Conservation (phyloP, 257 asterid genomes). For the Avicennia marina region DNA sequence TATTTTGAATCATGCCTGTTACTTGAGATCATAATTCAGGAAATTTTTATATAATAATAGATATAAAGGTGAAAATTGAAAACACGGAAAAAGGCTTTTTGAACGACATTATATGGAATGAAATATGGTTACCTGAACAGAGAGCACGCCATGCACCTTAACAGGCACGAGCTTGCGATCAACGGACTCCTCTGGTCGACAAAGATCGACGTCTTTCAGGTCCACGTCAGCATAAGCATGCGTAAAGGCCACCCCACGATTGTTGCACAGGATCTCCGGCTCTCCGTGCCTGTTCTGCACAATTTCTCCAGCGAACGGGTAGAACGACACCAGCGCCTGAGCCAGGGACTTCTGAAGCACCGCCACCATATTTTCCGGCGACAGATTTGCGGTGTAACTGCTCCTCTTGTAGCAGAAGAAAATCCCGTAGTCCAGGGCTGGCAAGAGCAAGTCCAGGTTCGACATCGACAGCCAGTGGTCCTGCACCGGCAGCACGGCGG, state of each 20-base stretch:
- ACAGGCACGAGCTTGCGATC: conserved; percentile 56
- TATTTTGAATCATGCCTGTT: no score
- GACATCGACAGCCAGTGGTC: conserved; percentile 63
- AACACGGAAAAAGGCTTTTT: neutral
- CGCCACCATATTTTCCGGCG: conserved; percentile 7
- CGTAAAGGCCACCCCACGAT: conserved; percentile 55
- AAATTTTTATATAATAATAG: no score
- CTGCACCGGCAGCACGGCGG: conserved; percentile 49
- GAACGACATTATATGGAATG: neutral
- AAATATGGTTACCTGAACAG: conserved; percentile 42
- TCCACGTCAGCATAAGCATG: conserved; percentile 49
- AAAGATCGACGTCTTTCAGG: conserved; percentile 41
- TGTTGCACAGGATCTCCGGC: conserved; percentile 62
- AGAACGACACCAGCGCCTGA: conserved; percentile 39
- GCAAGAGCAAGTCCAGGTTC: conserved; percentile 71
- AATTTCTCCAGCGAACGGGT: conserved; percentile 47
- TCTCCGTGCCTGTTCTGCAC: conserved; percentile 43
- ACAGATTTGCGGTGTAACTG: conserved; percentile 9
- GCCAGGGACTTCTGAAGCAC: conserved; percentile 47
- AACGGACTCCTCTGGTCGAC: conserved; percentile 47
- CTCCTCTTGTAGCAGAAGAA: conserved; percentile 53
- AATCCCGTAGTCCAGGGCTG: conserved; percentile 50
- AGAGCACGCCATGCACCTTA: conserved; percentile 45
- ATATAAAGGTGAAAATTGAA: no score
- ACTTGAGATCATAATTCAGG: no score